Evolutionary conservation across 768 basidiomycete genomes (phyloP).

Genomic region (Termitomyces sp.): DNA sequence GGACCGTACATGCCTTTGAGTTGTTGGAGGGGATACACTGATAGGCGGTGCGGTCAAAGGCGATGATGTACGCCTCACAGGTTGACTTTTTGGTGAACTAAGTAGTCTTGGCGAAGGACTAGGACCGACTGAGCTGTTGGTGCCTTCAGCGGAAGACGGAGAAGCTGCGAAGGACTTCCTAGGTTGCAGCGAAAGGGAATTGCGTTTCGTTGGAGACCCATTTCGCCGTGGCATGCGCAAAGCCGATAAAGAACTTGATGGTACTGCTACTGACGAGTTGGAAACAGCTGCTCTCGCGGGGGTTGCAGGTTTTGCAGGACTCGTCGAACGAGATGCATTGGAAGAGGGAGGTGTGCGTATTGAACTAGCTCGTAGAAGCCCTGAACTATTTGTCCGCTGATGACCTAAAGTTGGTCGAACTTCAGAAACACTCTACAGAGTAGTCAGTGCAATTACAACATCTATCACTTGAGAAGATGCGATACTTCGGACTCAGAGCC

Average conservation of each 20-base stretch:
- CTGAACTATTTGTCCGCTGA: constrained; percentile 53
- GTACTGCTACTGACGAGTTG: constrained; percentile 16
- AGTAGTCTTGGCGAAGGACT: constrained; percentile 23
- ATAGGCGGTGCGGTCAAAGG: constrained; percentile 30
- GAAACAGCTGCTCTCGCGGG: constrained; percentile 17
- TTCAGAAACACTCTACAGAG: constrained; percentile 19
- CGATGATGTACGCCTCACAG: constrained; percentile 30
- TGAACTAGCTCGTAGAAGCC: constrained; percentile 34
- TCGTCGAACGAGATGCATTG: constrained; percentile 52
- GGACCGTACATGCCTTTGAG: constrained; percentile 12
- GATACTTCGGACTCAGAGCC: constrained; percentile 35
- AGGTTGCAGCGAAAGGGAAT: constrained; percentile 40
- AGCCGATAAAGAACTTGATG: constrained; percentile 13
- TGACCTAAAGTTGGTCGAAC: constrained; percentile 39
- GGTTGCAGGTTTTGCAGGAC: constrained; percentile 45
- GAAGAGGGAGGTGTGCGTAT: constrained; percentile 37
- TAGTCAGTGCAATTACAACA: neutral
- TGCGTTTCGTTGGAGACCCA: constrained; percentile 58
- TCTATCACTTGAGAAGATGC: neutral
- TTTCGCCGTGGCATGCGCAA: constrained; percentile 18
- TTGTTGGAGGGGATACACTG: constrained; percentile 18
- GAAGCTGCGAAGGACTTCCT: constrained; percentile 43
- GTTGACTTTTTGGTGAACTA: constrained; percentile 16
- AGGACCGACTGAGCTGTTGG: constrained; percentile 23
- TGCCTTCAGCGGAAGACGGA: constrained; percentile 33